phyloP scores from a whole-genome alignment of 768 basidiomycete genomes.

The Mycena epipterygia region DNA sequence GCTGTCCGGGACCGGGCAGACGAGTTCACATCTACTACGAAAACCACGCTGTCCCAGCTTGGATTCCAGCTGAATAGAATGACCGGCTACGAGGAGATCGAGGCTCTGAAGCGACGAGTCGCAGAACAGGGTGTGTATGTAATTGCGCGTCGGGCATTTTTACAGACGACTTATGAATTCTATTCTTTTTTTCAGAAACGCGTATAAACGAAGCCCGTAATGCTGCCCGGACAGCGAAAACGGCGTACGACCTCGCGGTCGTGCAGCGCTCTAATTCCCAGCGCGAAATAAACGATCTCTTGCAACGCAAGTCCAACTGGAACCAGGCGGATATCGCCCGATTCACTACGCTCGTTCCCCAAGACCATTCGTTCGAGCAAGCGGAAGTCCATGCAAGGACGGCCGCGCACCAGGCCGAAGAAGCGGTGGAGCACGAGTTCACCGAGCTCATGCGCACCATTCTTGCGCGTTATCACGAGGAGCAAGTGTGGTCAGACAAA shows the following conservation, averaged over 20 bases:
- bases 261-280: conserved; percentile 86
- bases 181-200: conserved; percentile 68
- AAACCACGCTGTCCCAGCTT: conserved; percentile 76
- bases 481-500: conserved; percentile 99
- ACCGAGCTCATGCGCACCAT: conserved; percentile 90
- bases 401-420: conserved; percentile 77
- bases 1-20: conserved; percentile 68
- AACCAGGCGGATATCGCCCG: conserved; percentile 86
- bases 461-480: conserved; percentile 95
- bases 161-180: background rate
- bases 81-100: conserved; percentile 94
- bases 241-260: conserved; percentile 84
- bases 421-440: conserved; percentile 89
- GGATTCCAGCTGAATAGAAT: conserved; percentile 87
- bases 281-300: conserved; percentile 94
- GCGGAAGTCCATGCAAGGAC: conserved; percentile 80
- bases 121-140: conserved; percentile 80
- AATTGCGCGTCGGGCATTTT: background rate
- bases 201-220: conserved; percentile 76
- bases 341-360: conserved; percentile 91
- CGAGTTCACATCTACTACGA: conserved; percentile 68
- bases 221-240: conserved; percentile 80
- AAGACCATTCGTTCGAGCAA: conserved; percentile 91
- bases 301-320: conserved; percentile 96
- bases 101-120: conserved; percentile 82